Conservation (phyloP, 305 asterid genomes). For the Euphrasia arctica region DNA sequence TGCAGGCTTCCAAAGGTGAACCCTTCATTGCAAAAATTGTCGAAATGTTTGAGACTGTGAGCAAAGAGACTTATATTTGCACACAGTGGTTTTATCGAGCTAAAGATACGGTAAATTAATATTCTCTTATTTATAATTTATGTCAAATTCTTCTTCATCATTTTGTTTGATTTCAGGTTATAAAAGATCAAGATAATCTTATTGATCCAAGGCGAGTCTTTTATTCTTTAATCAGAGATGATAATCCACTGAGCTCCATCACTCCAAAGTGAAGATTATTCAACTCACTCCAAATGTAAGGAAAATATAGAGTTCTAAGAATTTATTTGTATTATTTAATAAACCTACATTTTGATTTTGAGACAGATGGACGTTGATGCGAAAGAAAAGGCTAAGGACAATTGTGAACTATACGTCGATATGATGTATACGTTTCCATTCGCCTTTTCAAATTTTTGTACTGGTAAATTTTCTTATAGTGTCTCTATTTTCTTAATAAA, state of each 20-base stretch:
- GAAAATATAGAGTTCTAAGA: neutral
- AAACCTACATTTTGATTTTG: neutral
- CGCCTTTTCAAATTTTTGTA: neutral
- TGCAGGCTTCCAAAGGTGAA: neutral
- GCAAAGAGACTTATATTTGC: neutral
- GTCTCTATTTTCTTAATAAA: neutral
- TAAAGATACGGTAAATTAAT: slow-evolving; percentile 39
- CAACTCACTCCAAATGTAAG: neutral
- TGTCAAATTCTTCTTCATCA: neutral
- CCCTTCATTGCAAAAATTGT: neutral
- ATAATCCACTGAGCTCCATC: neutral
- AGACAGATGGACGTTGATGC: slow-evolving; percentile 25
- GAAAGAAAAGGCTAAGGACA: slow-evolving; percentile 19
- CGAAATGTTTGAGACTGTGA: slow-evolving; percentile 4
- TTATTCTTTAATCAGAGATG: neutral
- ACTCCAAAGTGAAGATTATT: neutral
- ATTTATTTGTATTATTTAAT: neutral
- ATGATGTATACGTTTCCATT: slow-evolving; percentile 7
- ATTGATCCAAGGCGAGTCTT: slow-evolving; percentile 19
- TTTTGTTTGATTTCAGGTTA: slow-evolving; percentile 37
- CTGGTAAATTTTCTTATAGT: neutral
- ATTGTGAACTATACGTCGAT: slow-evolving; percentile 31
- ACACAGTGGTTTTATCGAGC: slow-evolving; percentile 9
- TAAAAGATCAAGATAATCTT: slow-evolving; percentile 29
- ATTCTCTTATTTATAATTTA: neutral